Conservation (phyloP, 2,329 filamentous ascomycete species). For the Cladobotryum mycophilum region DNA sequence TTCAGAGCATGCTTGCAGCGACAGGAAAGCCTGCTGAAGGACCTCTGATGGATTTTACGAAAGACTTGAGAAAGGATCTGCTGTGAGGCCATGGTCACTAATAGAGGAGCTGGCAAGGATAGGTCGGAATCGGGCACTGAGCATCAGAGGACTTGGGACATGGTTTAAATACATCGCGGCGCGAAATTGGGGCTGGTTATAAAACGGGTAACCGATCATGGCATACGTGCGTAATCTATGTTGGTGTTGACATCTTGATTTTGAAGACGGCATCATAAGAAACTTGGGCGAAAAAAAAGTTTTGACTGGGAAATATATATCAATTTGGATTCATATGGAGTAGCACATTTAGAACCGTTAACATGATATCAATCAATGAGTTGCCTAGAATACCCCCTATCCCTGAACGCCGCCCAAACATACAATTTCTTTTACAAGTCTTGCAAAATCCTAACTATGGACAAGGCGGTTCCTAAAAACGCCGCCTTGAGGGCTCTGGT, state of each 20-base stretch:
- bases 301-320: constrained; percentile 10
- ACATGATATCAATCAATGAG: constrained; percentile 10
- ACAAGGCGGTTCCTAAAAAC: constrained; percentile 45
- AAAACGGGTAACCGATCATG: constrained; percentile 8
- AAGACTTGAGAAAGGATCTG: constrained; percentile 46
- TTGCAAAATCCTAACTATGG: constrained; percentile 1
- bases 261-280: constrained; percentile 5
- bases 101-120: no score
- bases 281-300: no score
- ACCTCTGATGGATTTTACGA: constrained; percentile 50
- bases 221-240: constrained; percentile 7
- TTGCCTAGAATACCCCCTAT: constrained; percentile 13
- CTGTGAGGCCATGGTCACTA: constrained; percentile 23
- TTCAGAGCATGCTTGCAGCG: constrained; percentile 37
- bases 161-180: constrained; percentile 9
- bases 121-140: no score
- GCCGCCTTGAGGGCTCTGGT: constrained; percentile 72
- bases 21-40: constrained; percentile 44
- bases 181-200: constrained; percentile 10
- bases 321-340: constrained; percentile 9
- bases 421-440: background rate
- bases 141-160: constrained; percentile 1
- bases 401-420: constrained; percentile 19
- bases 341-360: constrained; percentile 12
- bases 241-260: constrained; percentile 9